Base-by-base conservation (phyloP, 2,329 filamentous ascomycete species). In the Geoglossum cookeanum region DNA sequence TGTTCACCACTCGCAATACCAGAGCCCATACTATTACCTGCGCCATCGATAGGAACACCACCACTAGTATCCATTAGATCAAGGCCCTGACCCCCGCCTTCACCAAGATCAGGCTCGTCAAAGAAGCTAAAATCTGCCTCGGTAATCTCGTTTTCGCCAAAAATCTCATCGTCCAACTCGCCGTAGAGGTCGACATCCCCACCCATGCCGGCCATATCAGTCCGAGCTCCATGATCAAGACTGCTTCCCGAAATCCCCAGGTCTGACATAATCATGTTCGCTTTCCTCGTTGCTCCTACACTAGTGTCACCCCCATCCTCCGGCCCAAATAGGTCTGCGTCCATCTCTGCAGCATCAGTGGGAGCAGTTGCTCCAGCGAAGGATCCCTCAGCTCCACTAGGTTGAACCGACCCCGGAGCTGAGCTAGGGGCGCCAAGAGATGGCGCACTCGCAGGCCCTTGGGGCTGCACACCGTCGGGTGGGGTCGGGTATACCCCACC, bases 51-150 rank as follows among this genome's bases (percentile, higher is more conserved):
- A 45, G 42, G 7, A 17, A 13, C 42, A 22, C 17, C 42, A 45
- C n/a, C 17, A 42, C 39, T 11, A 22, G 42, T 22, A 45, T 45
- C 52, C 53, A 29, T 51, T 53, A 22, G 39, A 29, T n/a, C 17
- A 35, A 45, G 45, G 53, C 32, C 44, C 32, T 30, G 35, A 33
- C 42, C 30, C 9, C 39, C 49, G 22, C 32, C 52, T 15, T 39
- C 58, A 47, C 68, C 67, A n/a, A 66, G 68, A 47, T 67, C 71
- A 52, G 75, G 75, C 60, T 84, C 81, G 63, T 91, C 85, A 62
- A 91, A 91, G 67, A 90, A 91, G 65, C 79, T 87, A 66, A 91
- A 91, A 65, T 92, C 87, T 4, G 81, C 85, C 62, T 92, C 87
- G 0, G 84, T 89, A n/a, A 91, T 73, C n/a, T 72, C 79, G 60